Conservation (phyloP, 768 basidiomycete species). For the Asterophora parasitica region DNA sequence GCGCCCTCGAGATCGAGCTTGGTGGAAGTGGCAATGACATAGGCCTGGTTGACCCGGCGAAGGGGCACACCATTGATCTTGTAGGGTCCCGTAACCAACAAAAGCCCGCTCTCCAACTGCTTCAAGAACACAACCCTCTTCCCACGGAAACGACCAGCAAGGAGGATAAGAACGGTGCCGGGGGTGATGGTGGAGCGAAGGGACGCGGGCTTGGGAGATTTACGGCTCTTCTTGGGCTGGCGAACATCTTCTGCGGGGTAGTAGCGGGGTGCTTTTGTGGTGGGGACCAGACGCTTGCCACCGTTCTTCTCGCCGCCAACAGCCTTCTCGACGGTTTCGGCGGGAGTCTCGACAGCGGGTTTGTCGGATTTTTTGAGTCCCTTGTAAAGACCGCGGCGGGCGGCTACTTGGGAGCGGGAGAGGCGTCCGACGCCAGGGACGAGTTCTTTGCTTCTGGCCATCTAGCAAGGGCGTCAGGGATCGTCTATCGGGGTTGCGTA, state of each 20-base stretch:
- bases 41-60: slow-evolving; percentile 97
- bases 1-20: slow-evolving; percentile 75
- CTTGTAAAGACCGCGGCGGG: slow-evolving; percentile 83
- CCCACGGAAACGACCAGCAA: slow-evolving; percentile 96
- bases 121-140: slow-evolving; percentile 99
- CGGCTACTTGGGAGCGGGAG: slow-evolving; percentile 76
- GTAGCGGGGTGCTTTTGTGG: slow-evolving; percentile 80
- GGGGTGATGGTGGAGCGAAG: slow-evolving; percentile 88
- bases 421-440: slow-evolving; percentile 76
- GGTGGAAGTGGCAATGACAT: slow-evolving; percentile 97
- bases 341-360: slow-evolving; percentile 52
- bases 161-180: slow-evolving; percentile 91
- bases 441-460: slow-evolving; percentile 86
- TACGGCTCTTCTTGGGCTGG: slow-evolving; percentile 88
- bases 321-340: slow-evolving; percentile 70
- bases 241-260: slow-evolving; percentile 95
- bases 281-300: slow-evolving; percentile 80
- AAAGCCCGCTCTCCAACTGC: slow-evolving; percentile 86
- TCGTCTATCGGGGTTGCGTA: slow-evolving; percentile 1
- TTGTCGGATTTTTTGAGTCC: slow-evolving; percentile 74
- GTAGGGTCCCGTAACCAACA: slow-evolving; percentile 96
- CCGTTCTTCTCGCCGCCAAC: slow-evolving; percentile 92
- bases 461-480: slow-evolving; percentile 30
- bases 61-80: slow-evolving; percentile 98
- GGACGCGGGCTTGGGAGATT: slow-evolving; percentile 70